A percentile compares a stretch with the other conserved stretches of the same genome.
Conservation (phyloP, 306 rosid species). For the Pueraria montana region DNA sequence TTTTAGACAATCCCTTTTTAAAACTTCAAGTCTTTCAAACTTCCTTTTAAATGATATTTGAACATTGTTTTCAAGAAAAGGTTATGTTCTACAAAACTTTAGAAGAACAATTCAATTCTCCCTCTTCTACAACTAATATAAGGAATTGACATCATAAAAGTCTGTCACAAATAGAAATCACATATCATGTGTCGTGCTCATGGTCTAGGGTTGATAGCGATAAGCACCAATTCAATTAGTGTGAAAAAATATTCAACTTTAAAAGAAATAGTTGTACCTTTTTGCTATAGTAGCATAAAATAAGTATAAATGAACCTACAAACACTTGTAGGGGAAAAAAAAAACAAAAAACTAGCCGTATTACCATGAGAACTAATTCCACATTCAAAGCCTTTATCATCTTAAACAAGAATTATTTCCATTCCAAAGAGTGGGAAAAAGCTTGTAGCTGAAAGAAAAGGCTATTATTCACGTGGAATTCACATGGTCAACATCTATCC, state of each 20-base stretch:
- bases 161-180: not conserved
- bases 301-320: not conserved
- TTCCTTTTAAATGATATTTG: not conserved
- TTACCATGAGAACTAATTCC: not conserved
- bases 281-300: not conserved
- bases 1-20: not conserved
- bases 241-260: not conserved
- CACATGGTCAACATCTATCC: constrained; percentile 59
- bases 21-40: not conserved
- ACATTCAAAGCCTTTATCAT: not conserved
- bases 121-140: not conserved
- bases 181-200: not conserved
- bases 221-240: not conserved
- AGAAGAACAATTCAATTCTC: not conserved
- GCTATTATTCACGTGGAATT: constrained; percentile 53
- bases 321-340: not conserved
- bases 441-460: not conserved
- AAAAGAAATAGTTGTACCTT: not conserved
- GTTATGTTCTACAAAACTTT: not conserved
- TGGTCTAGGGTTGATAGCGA: not conserved
- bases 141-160: not conserved
- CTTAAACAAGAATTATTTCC: not conserved
- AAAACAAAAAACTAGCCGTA: not conserved
- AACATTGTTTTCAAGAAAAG: not conserved
- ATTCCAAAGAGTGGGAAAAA: not conserved